These are phyloP conservation scores for Crithidia thermophila DNA, from an alignment of 208 protist species.

Conservation along the genomic window DNA sequence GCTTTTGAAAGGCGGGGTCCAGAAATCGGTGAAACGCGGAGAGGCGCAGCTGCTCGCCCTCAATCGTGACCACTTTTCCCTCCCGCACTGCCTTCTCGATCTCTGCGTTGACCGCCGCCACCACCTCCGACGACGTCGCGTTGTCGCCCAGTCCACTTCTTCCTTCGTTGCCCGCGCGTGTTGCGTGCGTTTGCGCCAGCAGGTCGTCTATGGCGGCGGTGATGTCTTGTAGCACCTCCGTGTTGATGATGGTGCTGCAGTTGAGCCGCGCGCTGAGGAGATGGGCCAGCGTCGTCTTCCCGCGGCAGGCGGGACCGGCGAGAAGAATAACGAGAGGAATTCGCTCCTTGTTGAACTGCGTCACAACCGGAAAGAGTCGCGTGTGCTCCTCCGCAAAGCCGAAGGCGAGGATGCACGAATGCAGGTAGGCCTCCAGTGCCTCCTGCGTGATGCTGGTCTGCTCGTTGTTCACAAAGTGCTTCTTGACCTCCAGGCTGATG, in stretches of 20 bases:
- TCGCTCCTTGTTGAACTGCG: conserved; percentile 47
- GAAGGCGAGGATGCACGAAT: conserved; percentile 29
- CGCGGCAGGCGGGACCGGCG: conserved; percentile 33
- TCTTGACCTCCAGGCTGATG: conserved; percentile 65
- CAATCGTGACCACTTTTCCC: conserved; percentile 56
- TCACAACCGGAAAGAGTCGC: conserved; percentile 47
- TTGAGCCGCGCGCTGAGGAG: conserved; percentile 44
- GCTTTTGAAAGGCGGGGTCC: conserved; percentile 14
- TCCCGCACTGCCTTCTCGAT: conserved; percentile 44
- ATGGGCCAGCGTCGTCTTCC: conserved; percentile 57
- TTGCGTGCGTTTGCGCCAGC: neutral
- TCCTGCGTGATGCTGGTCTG: conserved; percentile 42
- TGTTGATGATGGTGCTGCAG: conserved; percentile 59
- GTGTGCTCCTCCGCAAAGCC: conserved; percentile 38
- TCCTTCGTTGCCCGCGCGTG: neutral
- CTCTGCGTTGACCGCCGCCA: conserved; percentile 33
- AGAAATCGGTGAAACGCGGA: conserved; percentile 34
- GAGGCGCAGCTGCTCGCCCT: conserved; percentile 49
- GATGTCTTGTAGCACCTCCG: conserved; percentile 49
- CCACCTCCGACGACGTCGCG: neutral
- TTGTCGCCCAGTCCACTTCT: neutral
- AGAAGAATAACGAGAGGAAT: conserved; percentile 62
- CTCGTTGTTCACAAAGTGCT: conserved; percentile 49
- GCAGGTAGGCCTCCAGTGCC: conserved; percentile 42
- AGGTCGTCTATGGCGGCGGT: conserved; percentile 23